Percentiles rank a stretch among this genome's conserved stretches.
Conservation (phyloP, 2,329 filamentous ascomycete genomes). For the Beauveria pseudobassiana region DNA sequence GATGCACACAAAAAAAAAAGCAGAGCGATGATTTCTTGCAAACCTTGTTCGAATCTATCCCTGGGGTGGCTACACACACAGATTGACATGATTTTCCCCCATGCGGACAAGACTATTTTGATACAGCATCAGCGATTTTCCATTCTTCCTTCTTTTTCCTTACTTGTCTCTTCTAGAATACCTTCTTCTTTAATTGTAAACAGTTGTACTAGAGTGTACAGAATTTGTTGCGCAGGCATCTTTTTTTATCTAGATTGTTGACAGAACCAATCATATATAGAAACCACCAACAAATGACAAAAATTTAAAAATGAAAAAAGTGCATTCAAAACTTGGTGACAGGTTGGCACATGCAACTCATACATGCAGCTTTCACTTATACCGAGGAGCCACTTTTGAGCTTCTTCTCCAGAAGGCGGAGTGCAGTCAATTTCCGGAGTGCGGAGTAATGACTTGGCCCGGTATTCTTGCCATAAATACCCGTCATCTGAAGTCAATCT, state of each 20-base stretch:
- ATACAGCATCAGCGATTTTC: conserved; percentile 7
- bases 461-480: neutral
- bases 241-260: neutral
- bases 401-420: neutral
- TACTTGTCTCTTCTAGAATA: neutral
- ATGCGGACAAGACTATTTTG: neutral
- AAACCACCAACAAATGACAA: conserved; percentile 4
- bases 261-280: neutral
- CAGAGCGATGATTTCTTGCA: neutral
- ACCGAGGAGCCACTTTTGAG: conserved; percentile 2
- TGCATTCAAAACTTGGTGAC: neutral
- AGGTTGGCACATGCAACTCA: neutral
- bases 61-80: neutral
- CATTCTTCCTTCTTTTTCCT: neutral
- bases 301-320: neutral
- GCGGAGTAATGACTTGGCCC: conserved; percentile 3
- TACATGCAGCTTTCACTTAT: neutral
- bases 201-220: neutral
- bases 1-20: neutral
- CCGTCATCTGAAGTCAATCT: neutral
- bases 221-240: neutral
- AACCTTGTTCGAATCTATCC: neutral
- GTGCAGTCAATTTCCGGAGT: neutral
- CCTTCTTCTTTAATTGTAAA: neutral
- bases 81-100: neutral